Percentiles rank a stretch among this genome's conserved stretches.
phyloP scores from a whole-genome alignment of 2,329 filamentous ascomycete species.

The Aureobasidium sp. region DNA sequence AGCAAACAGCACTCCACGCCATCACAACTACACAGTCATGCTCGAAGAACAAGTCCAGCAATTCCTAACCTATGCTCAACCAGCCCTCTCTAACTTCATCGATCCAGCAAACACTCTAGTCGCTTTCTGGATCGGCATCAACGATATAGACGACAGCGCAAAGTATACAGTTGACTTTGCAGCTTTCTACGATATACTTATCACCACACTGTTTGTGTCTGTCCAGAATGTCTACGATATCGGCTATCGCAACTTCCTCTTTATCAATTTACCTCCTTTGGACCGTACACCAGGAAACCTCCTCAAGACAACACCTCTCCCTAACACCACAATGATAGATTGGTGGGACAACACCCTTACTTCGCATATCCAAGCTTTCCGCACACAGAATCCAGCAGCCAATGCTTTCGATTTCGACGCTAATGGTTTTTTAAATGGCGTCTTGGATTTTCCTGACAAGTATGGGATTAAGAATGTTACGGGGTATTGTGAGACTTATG shows the following conservation, averaged over 20 bases:
- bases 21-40: slow-evolving; percentile 35
- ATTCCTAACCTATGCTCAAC: slow-evolving; percentile 38
- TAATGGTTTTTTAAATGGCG: slow-evolving; percentile 32
- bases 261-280: slow-evolving; percentile 45
- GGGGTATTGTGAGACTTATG: slow-evolving; percentile 35
- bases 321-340: slow-evolving; percentile 39
- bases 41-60: slow-evolving; percentile 44
- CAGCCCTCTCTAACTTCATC: slow-evolving; percentile 27
- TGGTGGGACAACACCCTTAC: slow-evolving; percentile 37
- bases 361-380: slow-evolving; percentile 29
- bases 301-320: slow-evolving; percentile 26
- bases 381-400: slow-evolving; percentile 22
- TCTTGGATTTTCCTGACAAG: slow-evolving; percentile 33
- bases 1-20: slow-evolving; percentile 15
- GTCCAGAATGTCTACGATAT: slow-evolving; percentile 33
- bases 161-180: slow-evolving; percentile 22
- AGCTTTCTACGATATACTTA: slow-evolving; percentile 37
- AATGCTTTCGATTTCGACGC: slow-evolving; percentile 38
- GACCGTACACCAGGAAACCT: slow-evolving; percentile 37
- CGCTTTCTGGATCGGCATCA: slow-evolving; percentile 47
- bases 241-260: slow-evolving; percentile 40
- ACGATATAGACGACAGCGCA: slow-evolving; percentile 46
- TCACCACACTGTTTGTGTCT: slow-evolving; percentile 32
- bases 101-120: slow-evolving; percentile 36
- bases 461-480: slow-evolving; percentile 42